Evolutionary conservation across 169 alveolate genomes (phyloP).

Genomic region (Nephromyces sp.): DNA sequence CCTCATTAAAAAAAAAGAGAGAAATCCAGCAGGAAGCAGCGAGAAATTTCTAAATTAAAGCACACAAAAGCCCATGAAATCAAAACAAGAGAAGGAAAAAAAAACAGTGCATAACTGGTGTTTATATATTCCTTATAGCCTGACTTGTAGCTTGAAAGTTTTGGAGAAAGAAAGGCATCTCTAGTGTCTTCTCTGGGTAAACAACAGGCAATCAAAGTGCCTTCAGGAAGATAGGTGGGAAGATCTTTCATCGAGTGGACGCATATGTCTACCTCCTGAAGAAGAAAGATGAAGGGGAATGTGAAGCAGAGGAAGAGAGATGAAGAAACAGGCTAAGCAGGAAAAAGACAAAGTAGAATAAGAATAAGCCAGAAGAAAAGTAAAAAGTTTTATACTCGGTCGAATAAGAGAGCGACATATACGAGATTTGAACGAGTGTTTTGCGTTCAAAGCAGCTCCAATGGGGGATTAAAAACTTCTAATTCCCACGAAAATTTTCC

Average conservation of each 20-base stretch:
- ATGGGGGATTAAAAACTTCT: not conserved
- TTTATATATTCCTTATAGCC: no score
- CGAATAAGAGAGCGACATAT: no score
- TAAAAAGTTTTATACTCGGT: no score
- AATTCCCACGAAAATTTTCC: no score
- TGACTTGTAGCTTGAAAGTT: not conserved
- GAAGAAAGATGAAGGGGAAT: not conserved
- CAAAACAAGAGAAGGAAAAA: no score
- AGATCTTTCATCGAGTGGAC: conserved; percentile 44
- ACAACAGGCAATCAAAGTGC: not conserved
- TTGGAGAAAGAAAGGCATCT: conserved; percentile 12
- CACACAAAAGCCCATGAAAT: no score
- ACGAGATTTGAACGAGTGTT: no score
- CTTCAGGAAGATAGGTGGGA: not conserved
- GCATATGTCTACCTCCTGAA: conserved; percentile 27
- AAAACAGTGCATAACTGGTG: no score
- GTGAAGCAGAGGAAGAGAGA: not conserved
- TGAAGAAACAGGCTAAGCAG: not conserved
- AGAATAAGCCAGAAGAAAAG: no score
- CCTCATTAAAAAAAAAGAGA: no score
- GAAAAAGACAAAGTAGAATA: not conserved
- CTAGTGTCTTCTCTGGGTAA: conserved; percentile 26
- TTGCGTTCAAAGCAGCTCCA: not conserved
- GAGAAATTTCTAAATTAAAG: no score
- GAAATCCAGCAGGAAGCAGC: no score